phyloP scores from a whole-genome alignment of 257 asterid genomes.

The Penstemon newberryi region DNA sequence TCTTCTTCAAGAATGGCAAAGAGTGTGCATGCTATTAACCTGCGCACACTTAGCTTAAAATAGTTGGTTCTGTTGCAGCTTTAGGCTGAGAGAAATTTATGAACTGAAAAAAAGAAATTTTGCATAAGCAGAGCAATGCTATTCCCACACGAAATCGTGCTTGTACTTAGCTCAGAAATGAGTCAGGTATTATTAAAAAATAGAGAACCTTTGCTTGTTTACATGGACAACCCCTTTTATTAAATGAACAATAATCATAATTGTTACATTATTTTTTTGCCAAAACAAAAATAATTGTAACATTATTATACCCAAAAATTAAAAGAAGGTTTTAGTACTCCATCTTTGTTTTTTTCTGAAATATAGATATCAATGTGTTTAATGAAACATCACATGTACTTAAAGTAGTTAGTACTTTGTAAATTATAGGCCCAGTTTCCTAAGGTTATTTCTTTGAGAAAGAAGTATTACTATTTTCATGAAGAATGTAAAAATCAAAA shows the following conservation, averaged over 20 bases:
- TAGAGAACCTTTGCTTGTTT: constrained; percentile 38
- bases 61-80: constrained; percentile 54
- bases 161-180: constrained; percentile 9
- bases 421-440: too few relatives aligned
- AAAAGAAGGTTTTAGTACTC: too few relatives aligned
- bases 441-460: too few relatives aligned
- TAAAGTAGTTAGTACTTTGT: neutral
- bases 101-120: constrained; percentile 21
- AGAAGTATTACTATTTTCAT: too few relatives aligned
- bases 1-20: constrained; percentile 19
- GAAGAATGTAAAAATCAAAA: too few relatives aligned
- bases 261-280: too few relatives aligned
- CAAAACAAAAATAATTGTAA: too few relatives aligned
- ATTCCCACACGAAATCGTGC: constrained; percentile 58
- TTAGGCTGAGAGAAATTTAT: neutral
- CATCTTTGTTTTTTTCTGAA: too few relatives aligned
- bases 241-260: too few relatives aligned
- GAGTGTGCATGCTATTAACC: constrained; percentile 59
- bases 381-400: constrained; percentile 18
- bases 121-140: constrained; percentile 35
- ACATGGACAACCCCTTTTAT: constrained; percentile 29
- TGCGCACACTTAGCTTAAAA: constrained; percentile 39
- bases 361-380: neutral
- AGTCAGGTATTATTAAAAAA: constrained; percentile 28
- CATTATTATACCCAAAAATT: too few relatives aligned